A percentile compares a stretch with the other conserved stretches of the same genome.
phyloP scores from a whole-genome alignment of 1,139 yeast genomes.

The Yamadazyma triangularis region DNA sequence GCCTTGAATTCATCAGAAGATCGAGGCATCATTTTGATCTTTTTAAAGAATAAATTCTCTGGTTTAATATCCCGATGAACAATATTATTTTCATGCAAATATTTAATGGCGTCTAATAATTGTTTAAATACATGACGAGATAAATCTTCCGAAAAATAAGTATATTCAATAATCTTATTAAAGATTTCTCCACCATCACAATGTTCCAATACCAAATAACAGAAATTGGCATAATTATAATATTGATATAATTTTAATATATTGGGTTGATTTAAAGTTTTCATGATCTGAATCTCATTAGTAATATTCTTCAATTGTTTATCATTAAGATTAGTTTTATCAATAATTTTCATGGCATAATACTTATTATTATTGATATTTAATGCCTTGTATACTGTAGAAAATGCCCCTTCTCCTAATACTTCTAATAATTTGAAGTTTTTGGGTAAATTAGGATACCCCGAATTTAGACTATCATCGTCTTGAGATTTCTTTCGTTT shows the following conservation, averaged over 20 bases:
- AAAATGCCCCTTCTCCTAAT: constrained; percentile 87
- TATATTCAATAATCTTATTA: constrained; percentile 85
- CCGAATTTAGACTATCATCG: constrained; percentile 11
- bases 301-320: constrained; percentile 57
- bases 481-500: constrained; percentile 8
- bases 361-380: constrained; percentile 29
- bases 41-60: constrained; percentile 73
- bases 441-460: constrained; percentile 21
- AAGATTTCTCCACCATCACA: constrained; percentile 94
- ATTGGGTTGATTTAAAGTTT: constrained; percentile 66
- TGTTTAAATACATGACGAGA: constrained; percentile 83
- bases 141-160: constrained; percentile 84
- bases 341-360: constrained; percentile 84
- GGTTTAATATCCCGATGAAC: constrained; percentile 97
- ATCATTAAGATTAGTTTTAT: constrained; percentile 52
- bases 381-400: constrained; percentile 74
- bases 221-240: constrained; percentile 49
- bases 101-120: constrained; percentile 75
- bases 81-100: constrained; percentile 79
- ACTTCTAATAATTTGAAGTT: constrained; percentile 20
- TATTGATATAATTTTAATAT: constrained; percentile 69
- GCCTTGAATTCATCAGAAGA: constrained; percentile 35
- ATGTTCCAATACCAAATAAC: constrained; percentile 79
- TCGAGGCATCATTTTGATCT: constrained; percentile 43
- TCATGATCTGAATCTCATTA: constrained; percentile 85